These are phyloP conservation scores for Citrus unshiu DNA, from an alignment of 345 rosid genomes.

Conservation along the genomic window DNA sequence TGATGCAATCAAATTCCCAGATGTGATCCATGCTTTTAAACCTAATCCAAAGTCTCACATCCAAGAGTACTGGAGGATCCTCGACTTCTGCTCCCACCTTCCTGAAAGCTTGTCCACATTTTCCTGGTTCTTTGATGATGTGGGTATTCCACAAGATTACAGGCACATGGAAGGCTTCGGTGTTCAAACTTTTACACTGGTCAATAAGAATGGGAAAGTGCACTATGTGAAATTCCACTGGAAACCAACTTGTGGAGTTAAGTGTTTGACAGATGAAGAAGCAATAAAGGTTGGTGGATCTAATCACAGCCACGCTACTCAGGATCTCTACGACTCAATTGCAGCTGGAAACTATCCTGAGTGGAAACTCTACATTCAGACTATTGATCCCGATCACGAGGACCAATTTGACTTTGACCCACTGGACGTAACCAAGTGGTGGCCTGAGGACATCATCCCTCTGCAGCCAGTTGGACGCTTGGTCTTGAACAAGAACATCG, in stretches of 20 bases:
- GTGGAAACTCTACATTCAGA: constrained; percentile 86
- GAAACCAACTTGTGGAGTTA: constrained; percentile 94
- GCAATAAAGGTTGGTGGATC: constrained; percentile 86
- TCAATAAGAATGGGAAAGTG: constrained; percentile 83
- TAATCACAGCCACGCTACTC: constrained; percentile 95
- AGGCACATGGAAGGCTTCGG: constrained; percentile 97
- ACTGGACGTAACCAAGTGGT: constrained; percentile 89
- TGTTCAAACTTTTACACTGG: constrained; percentile 76
- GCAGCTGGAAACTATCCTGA: constrained; percentile 94
- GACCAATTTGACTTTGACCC: constrained; percentile 87
- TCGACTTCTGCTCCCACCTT: constrained; percentile 87
- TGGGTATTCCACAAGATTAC: constrained; percentile 89
- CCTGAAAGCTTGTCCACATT: constrained; percentile 94
- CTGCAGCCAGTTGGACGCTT: constrained; percentile 93
- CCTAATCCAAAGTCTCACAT: constrained; percentile 95
- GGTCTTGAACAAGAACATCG: constrained; percentile 94
- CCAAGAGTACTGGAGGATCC: constrained; percentile 94
- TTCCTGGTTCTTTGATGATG: constrained; percentile 79
- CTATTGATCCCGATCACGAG: constrained; percentile 80
- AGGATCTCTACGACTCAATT: constrained; percentile 89
- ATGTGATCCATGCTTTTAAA: constrained; percentile 86
- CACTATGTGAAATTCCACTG: constrained; percentile 92
- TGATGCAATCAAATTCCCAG: constrained; percentile 97
- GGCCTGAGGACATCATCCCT: constrained; percentile 97
- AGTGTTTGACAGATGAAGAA: constrained; percentile 76